Base-by-base conservation (phyloP, 169 alveolate species). In the Cryptosporidium baileyi region DNA sequence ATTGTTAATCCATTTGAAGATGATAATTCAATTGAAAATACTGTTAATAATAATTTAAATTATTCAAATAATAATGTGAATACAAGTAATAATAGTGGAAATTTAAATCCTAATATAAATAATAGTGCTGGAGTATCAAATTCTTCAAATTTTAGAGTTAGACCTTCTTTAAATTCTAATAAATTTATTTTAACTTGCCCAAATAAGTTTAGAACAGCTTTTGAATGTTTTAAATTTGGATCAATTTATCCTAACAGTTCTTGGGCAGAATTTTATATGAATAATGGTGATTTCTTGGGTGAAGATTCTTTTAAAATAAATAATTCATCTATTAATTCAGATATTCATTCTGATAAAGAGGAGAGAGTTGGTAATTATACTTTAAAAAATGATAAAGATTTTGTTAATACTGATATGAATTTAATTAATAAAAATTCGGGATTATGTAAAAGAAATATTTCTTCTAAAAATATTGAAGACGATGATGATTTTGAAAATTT, bases 151-250 rank as follows among this genome's bases (percentile, higher is more conserved):
- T n/a, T n/a, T n/a, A n/a, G n/a, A n/a, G n/a, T n/a, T n/a, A n/a
- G n/a, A n/a, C 51, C 51, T 43, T 43, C 51, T 11, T 9, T 43
- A 43, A 57, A 57, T 30, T 19, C 26, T 17, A 65, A 65, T 32
- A 65, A 74, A 24, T 26, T 32, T 17, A 32, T 74, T n/a, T 22
- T 74, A 36, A 52, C 85, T 13, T 74, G 67, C 24, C 85, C 85
- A 3, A 74, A 59, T 11, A 74, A 43, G 6, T 74, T 74, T 24
- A 51, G 67, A 19, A 74, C 85, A 57, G 67, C 57, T 11, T 74
- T 74, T 74, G 85, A 74, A 28, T 74, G 85, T 19, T 74, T 74
- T 74, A 52, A 59, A 52, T 54, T 74, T 41, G 85, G 67, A 7
- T 57, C 85, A 17, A 57, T 74, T 7, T 57, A 74, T 34, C 85